phyloP scores from a whole-genome alignment of 805 yeast species.

The Hanseniaspora thailandica region DNA sequence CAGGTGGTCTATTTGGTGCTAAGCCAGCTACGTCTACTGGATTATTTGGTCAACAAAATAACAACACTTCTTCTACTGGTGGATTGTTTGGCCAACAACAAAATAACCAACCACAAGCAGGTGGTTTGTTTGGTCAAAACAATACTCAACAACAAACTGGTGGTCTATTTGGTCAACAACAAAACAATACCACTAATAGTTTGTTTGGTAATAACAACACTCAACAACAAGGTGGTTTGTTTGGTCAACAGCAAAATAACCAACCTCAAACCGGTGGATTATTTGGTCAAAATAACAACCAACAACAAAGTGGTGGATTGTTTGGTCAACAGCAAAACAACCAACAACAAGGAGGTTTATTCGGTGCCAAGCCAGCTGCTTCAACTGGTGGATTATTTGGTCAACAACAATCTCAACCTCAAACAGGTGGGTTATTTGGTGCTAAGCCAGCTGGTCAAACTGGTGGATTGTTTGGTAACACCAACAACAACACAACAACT shows the following conservation, averaged over 20 bases:
- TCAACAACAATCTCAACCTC: slow-evolving; percentile 15
- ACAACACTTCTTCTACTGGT: slow-evolving; percentile 18
- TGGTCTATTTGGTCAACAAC: slow-evolving; percentile 28
- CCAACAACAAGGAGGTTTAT: too few relatives aligned
- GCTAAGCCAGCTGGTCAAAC: slow-evolving; percentile 19
- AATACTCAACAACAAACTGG: slow-evolving; percentile 16
- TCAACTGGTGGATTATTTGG: slow-evolving; percentile 26
- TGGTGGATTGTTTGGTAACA: slow-evolving; percentile 26
- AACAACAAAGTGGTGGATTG: slow-evolving; percentile 20
- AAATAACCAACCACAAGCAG: slow-evolving; percentile 16
- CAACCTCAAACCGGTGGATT: slow-evolving; percentile 30
- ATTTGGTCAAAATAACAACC: slow-evolving; percentile 31
- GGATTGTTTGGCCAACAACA: slow-evolving; percentile 19
- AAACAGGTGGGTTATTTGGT: slow-evolving; percentile 23
- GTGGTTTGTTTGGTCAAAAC: slow-evolving; percentile 21
- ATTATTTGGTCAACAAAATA: too few relatives aligned
- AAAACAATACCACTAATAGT: slow-evolving; percentile 21
- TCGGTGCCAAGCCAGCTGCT: slow-evolving; percentile 22
- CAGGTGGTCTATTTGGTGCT: slow-evolving; percentile 24
- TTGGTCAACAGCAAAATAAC: slow-evolving; percentile 27
- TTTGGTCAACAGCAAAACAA: slow-evolving; percentile 18
- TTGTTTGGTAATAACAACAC: slow-evolving; percentile 27
- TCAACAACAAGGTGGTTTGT: slow-evolving; percentile 27
- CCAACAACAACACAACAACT: slow-evolving; percentile 16
- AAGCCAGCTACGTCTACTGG: too few relatives aligned